phyloP scores from a whole-genome alignment of 495 filamentous ascomycete species.

The Penicillium pulvis region DNA sequence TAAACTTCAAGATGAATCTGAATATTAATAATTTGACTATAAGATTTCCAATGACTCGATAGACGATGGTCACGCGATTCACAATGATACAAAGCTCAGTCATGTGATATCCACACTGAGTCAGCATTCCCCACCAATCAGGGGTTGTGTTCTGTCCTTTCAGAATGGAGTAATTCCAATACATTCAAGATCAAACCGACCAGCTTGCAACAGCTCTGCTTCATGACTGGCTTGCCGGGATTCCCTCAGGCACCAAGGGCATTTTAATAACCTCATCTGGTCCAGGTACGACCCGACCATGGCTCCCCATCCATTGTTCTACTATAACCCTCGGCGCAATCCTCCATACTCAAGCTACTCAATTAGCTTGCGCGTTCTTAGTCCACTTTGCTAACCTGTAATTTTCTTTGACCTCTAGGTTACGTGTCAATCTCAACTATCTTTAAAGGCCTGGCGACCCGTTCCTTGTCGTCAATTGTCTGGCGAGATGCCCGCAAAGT shows the following conservation, averaged over 20 bases:
- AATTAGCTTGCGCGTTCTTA: slow-evolving; percentile 22
- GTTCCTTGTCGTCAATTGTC: slow-evolving; percentile 33
- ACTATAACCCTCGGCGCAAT: not conserved
- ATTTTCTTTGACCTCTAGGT: not conserved
- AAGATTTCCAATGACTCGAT: no score
- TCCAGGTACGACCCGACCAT: not conserved
- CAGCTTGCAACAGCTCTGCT: slow-evolving; percentile 27
- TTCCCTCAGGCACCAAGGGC: slow-evolving; percentile 7
- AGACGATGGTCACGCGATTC: no score
- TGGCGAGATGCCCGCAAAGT: slow-evolving; percentile 57
- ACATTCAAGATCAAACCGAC: slow-evolving; percentile 28
- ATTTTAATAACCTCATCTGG: not conserved
- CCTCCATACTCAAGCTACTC: not conserved
- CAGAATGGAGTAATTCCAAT: slow-evolving; percentile 28
- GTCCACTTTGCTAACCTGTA: slow-evolving; percentile 13
- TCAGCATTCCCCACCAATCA: slow-evolving; percentile 36
- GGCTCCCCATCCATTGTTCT: not conserved
- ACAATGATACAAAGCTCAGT: not conserved
- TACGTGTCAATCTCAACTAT: slow-evolving; percentile 7
- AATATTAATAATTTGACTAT: no score
- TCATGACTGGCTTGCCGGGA: slow-evolving; percentile 12
- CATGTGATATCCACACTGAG: slow-evolving; percentile 15
- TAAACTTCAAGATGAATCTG: no score
- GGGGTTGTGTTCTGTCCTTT: slow-evolving; percentile 40
- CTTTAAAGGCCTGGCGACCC: slow-evolving; percentile 3